phyloP scores from a whole-genome alignment of 495 filamentous ascomycete species.

The Hypoxylon fragiforme region DNA sequence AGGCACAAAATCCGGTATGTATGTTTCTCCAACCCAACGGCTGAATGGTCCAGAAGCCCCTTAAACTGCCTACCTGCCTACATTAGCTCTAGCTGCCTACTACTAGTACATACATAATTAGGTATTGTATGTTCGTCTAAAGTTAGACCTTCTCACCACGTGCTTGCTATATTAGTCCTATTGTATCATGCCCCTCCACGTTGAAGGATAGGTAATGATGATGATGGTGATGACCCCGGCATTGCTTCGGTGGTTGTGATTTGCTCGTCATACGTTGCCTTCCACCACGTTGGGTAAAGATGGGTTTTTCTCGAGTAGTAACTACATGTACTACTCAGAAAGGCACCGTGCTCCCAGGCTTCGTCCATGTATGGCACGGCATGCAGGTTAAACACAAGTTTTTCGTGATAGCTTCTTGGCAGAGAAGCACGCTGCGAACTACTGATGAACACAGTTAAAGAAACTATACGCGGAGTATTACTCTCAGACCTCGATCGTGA shows the following conservation, averaged over 20 bases:
- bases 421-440: background rate
- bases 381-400: slow-evolving; percentile 25
- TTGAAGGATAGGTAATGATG: slow-evolving; percentile 20
- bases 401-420: slow-evolving; percentile 26
- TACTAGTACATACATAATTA: too few relatives aligned
- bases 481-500: slow-evolving; percentile 26
- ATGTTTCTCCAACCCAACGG: too few relatives aligned
- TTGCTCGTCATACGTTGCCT: slow-evolving; percentile 14
- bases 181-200: background rate
- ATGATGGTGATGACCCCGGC: slow-evolving; percentile 24
- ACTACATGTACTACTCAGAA: slow-evolving; percentile 18
- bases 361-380: slow-evolving; percentile 26
- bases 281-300: slow-evolving; percentile 22
- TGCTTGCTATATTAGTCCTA: background rate
- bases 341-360: slow-evolving; percentile 13
- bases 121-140: too few relatives aligned
- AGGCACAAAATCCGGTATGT: too few relatives aligned
- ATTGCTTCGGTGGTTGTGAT: slow-evolving; percentile 27
- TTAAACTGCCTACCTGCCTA: too few relatives aligned
- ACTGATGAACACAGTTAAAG: slow-evolving; percentile 7
- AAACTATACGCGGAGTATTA: slow-evolving; percentile 3
- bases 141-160: background rate
- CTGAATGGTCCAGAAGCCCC: too few relatives aligned
- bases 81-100: too few relatives aligned
- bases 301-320: slow-evolving; percentile 7